Evolutionary conservation across 305 asterid species (phyloP).

Genomic region (Fraxinus angustifolia): DNA sequence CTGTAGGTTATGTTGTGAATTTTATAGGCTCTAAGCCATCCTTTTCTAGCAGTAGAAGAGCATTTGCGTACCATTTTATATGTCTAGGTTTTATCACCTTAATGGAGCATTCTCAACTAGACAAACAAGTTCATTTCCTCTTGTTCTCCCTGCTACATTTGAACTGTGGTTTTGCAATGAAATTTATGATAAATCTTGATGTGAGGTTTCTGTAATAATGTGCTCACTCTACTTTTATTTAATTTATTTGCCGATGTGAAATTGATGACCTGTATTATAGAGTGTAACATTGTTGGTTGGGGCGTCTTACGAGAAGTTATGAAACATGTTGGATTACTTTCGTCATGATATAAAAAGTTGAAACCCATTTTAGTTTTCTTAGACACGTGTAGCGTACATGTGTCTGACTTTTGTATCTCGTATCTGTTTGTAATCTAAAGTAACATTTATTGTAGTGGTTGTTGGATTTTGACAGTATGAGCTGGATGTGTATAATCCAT

Average conservation of each 20-base stretch:
- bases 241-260: not conserved
- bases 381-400: not conserved
- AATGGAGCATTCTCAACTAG: not conserved
- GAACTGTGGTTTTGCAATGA: not conserved
- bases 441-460: not conserved
- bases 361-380: not conserved
- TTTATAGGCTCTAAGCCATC: not conserved
- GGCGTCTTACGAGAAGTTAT: not conserved
- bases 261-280: not conserved
- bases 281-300: not conserved
- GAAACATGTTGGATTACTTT: not conserved
- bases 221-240: not conserved
- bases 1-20: not conserved
- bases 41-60: not conserved
- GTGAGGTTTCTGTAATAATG: not conserved
- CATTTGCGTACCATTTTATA: not conserved
- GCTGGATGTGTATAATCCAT: not conserved
- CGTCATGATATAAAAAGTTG: not conserved
- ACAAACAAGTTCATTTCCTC: not conserved
- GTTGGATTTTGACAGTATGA: not conserved
- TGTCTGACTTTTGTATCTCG: not conserved
- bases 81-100: not conserved
- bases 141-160: not conserved
- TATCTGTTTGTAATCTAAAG: not conserved
- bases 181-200: not conserved